phyloP scores from a whole-genome alignment of 2,329 filamentous ascomycete genomes.

The Ophioceras dolichostomum region DNA sequence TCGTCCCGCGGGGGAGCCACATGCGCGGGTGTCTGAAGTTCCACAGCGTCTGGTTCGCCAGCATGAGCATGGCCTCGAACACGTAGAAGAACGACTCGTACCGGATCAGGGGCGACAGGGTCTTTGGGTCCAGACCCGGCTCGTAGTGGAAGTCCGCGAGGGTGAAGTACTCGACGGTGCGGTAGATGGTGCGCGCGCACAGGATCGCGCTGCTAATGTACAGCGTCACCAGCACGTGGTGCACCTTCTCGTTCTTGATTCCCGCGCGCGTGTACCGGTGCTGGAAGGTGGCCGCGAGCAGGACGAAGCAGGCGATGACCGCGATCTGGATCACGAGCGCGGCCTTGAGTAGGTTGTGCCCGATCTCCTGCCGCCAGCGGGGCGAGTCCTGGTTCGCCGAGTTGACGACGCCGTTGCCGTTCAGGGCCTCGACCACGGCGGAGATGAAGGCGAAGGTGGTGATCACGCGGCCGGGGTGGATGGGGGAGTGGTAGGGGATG shows the following conservation, averaged over 20 bases:
- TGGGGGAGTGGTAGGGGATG: slow-evolving; percentile 44
- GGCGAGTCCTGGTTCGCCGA: slow-evolving; percentile 30
- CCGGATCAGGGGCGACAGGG: slow-evolving; percentile 31
- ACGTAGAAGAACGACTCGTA: slow-evolving; percentile 49
- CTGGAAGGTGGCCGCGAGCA: slow-evolving; percentile 36
- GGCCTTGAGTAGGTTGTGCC: slow-evolving; percentile 34
- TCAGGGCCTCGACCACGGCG: slow-evolving; percentile 32
- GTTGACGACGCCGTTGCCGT: slow-evolving; percentile 34
- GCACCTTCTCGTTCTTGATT: slow-evolving; percentile 19
- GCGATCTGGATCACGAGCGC: slow-evolving; percentile 42
- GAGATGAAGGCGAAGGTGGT: slow-evolving; percentile 34
- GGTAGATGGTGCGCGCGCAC: slow-evolving; percentile 40
- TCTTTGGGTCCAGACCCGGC: slow-evolving; percentile 20
- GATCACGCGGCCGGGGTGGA: slow-evolving; percentile 32
- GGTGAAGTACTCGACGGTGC: slow-evolving; percentile 46
- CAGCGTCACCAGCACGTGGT: slow-evolving; percentile 29
- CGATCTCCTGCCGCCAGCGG: slow-evolving; percentile 22
- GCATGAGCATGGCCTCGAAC: slow-evolving; percentile 42
- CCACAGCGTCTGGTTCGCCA: slow-evolving; percentile 34
- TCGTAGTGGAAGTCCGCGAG: slow-evolving; percentile 19
- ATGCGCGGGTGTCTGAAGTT: slow-evolving; percentile 37
- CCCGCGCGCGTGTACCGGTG: slow-evolving; percentile 24
- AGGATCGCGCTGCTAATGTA: slow-evolving; percentile 38
- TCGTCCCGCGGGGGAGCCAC: slow-evolving; percentile 34
- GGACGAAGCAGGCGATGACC: slow-evolving; percentile 35